Evolutionary conservation across 768 basidiomycete species (phyloP), one percentile per base, ranked within the genome.

Genomic region (Mycena vitilis): DNA sequence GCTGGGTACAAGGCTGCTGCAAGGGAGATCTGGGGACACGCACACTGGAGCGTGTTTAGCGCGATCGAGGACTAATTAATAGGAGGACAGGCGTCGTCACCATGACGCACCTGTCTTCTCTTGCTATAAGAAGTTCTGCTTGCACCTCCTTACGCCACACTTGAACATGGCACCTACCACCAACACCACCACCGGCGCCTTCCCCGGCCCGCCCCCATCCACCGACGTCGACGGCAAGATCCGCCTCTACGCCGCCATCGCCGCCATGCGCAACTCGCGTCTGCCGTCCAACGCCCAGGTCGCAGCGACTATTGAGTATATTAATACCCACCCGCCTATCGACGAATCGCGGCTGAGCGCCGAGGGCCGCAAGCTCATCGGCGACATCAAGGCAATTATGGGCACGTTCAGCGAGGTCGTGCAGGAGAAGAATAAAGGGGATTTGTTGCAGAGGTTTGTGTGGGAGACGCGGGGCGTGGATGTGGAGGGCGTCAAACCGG

Each of bases 401-500:
- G 87, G 88, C 70, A 95, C 94, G 18, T 38, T 64, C 6, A 83
- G 87, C 0, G 86, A 90, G 13, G 73, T 86, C 49, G 90, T 95
- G 65, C 75, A 82, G 56, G 85, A 92, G 73, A 98, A 96, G 87
- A 98, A 98, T 71, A 81, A 84, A 36, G 96, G 96, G 72, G 95
- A 98, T 81, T 86, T 98, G 42, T 85, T 98, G 78, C 96, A 98
- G 79, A 91, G 93, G 73, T 96, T 97, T 73, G 78, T 96, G 53
- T 96, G 91, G 92, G 87, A 90, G 69, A 94, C 93, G 2, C 81
- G 86, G 40, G 86, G 87, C 44, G 81, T 90, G 25, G 83, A 83
- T 20, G 69, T 64, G 0, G 73, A 77, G 1, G 44, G 22, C 11
- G 18, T 76, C n/a, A 63, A 68, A 2, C 72, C 72, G 30, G 30